Conservation (phyloP, 2,329 filamentous ascomycete species). For the Neocatenulostroma microsporum region DNA sequence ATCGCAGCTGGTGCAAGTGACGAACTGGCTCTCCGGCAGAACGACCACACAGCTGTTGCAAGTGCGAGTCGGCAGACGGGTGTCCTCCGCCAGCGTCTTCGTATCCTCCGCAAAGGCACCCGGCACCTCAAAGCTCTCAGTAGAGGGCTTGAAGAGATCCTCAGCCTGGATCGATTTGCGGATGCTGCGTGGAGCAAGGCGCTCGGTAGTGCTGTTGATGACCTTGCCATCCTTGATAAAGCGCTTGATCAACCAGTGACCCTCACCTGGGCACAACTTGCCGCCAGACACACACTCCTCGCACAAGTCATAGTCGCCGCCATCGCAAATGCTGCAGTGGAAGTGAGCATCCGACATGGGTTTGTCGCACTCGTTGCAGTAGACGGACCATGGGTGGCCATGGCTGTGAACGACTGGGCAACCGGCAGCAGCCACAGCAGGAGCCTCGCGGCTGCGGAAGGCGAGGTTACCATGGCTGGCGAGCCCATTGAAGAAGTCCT, state of each 20-base stretch:
- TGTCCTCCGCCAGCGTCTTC: slow-evolving; percentile 31
- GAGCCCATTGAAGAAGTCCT: slow-evolving; percentile 18
- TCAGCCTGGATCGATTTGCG: no score
- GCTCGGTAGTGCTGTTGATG: slow-evolving; percentile 78
- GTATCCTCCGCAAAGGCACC: slow-evolving; percentile 39
- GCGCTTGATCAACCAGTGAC: slow-evolving; percentile 94
- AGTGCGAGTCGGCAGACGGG: slow-evolving; percentile 50
- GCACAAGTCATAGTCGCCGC: slow-evolving; percentile 92
- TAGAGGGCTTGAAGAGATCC: no score
- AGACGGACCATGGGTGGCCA: slow-evolving; percentile 62
- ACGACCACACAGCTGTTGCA: slow-evolving; percentile 62
- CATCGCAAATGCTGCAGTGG: slow-evolving; percentile 89
- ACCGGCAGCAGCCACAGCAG: background rate
- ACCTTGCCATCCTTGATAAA: slow-evolving; percentile 70
- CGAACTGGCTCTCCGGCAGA: slow-evolving; percentile 67
- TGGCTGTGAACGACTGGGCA: slow-evolving; percentile 19
- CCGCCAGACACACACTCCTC: slow-evolving; percentile 67
- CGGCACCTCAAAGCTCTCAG: slow-evolving; percentile 29
- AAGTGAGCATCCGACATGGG: slow-evolving; percentile 77
- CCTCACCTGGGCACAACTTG: slow-evolving; percentile 65
- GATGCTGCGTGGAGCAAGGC: slow-evolving; percentile 48
- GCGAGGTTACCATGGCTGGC: slow-evolving; percentile 21
- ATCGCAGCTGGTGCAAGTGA: slow-evolving; percentile 76
- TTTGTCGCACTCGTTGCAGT: slow-evolving; percentile 83
- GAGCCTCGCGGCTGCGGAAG: slow-evolving; percentile 13